Evolutionary conservation across 306 rosid genomes (phyloP).

Genomic region (Fagus crenata): DNA sequence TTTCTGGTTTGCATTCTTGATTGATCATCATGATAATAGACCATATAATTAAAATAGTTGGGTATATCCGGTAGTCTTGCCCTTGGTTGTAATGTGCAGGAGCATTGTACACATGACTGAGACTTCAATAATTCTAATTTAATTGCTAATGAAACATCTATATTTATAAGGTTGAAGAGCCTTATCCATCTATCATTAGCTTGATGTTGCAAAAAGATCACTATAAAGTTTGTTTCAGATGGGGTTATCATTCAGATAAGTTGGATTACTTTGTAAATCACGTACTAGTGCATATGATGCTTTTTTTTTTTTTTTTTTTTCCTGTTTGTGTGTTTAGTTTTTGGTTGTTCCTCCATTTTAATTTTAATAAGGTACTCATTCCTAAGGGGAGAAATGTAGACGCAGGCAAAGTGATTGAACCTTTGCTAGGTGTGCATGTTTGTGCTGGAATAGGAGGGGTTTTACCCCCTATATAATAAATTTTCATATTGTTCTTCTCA

Average conservation of each 20-base stretch:
- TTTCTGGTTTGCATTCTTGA: neutral
- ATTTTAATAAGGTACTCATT: neutral
- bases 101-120: neutral
- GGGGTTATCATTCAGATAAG: neutral
- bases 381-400: neutral
- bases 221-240: neutral
- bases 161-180: neutral
- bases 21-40: neutral
- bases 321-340: neutral
- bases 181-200: neutral
- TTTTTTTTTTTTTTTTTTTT: neutral
- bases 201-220: neutral
- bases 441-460: neutral
- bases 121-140: neutral
- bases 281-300: neutral
- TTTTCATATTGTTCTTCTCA: neutral
- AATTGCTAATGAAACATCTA: neutral
- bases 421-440: too few species aligned
- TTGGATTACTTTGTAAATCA: neutral
- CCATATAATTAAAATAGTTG: neutral
- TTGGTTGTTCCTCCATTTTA: neutral
- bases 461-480: neutral
- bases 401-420: neutral
- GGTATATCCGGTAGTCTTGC: neutral
- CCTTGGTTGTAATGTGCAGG: neutral